Evolutionary conservation across 768 basidiomycete genomes (phyloP), one percentile per base, ranked within the genome.

Genomic region (Amanita subjunquillea): DNA sequence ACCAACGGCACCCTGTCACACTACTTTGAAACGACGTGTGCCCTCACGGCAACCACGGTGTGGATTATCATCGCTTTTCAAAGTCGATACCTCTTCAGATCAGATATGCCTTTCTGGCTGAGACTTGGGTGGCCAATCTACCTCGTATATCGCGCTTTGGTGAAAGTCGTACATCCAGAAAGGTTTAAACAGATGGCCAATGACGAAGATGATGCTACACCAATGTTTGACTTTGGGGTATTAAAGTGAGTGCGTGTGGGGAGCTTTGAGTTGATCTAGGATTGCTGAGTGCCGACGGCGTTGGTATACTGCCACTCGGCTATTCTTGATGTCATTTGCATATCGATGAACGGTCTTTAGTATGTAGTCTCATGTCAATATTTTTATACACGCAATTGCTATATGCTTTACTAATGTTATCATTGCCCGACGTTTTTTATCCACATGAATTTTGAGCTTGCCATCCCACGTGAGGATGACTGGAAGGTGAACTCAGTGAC

Each of bases 11-110:
- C 73, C 1, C 58, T 79, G 9, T 9, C 53, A 3, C 69, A 69
- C 48, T 83, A 77, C 55, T 55, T 75, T 25, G 71, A 56, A 48
- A 64, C 63, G 2, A 73, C 79, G 1, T 40, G 81, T 4, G 60
- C 69, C 0, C 62, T 84, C 30, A 84, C 80, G 0, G 10, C 71
- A 5, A 54, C 72, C 8, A 79, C 78, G 7, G 55, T 73, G n/a
- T 84, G 81, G 79, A 60, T 77, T n/a, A 72, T 80, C 30, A 64
- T 82, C 32, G 73, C 79, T 8, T 74, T 79, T 59, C 80, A 82
- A 56, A 72, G 68, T 57, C 70, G 69, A 40, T 62, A 68, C 38
- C 60, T 72, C 8, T 71, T 72, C 39, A 59, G 58, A 0, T 44
- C 57, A 1, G 57, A 65, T 7, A 59, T 58, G 15, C 50, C 50